Conservation (phyloP, 2,329 filamentous ascomycete species). For the Diaporthe aspalathi region DNA sequence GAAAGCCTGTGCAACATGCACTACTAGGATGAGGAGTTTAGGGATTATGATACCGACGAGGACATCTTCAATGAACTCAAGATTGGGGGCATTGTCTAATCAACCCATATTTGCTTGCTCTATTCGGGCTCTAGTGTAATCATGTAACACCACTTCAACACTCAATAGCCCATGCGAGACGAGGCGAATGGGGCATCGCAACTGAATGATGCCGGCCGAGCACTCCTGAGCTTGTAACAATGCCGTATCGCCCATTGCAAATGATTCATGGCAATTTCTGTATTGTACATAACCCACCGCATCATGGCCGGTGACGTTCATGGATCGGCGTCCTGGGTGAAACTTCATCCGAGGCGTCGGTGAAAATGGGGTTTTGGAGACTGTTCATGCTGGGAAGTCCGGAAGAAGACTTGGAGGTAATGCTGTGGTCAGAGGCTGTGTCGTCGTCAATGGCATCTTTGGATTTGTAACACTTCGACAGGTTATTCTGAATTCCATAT, state of each 20-base stretch:
- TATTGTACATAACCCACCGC: neutral
- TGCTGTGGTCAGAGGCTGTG: too few species aligned
- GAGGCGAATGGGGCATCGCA: neutral
- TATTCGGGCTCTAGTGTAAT: neutral
- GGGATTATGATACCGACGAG: constrained; percentile 20
- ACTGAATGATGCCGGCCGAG: neutral
- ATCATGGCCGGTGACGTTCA: neutral
- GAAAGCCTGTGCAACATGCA: neutral
- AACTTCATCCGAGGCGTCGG: too few species aligned
- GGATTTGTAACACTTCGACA: neutral
- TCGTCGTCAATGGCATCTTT: too few species aligned
- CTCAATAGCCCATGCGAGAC: too few species aligned
- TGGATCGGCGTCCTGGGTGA: too few species aligned
- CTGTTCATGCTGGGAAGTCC: neutral
- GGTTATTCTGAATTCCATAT: neutral
- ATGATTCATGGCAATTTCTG: too few species aligned
- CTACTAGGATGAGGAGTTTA: constrained; percentile 8
- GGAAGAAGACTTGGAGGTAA: neutral
- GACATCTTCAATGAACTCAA: constrained; percentile 6
- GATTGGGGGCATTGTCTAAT: neutral
- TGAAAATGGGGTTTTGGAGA: too few species aligned
- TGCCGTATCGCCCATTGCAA: neutral
- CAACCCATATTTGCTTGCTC: neutral
- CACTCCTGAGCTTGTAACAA: neutral
- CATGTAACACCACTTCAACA: neutral